Evolutionary conservation across 1,284 basidiomycete species (phyloP), one percentile per base, ranked within the genome.

Genomic region (Golubevia sp.): DNA sequence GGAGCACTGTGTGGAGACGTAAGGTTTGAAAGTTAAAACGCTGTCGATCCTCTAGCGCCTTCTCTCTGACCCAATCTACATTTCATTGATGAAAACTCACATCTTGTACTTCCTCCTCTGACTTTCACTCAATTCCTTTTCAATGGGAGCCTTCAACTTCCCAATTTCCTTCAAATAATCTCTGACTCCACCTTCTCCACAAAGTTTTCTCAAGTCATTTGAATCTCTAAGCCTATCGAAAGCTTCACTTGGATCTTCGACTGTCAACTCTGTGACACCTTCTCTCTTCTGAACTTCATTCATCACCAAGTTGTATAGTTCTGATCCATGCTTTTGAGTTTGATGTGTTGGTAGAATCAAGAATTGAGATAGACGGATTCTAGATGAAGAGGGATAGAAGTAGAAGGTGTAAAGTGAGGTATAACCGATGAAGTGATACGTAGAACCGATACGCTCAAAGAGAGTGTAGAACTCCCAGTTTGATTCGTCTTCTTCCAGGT

Each of bases 161-260:
- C 30, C 30, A 34, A 5, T 34, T 11, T 34, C 5, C 11, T 34
- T 34, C 30, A n/a, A n/a, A n/a, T n/a, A n/a, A n/a, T n/a, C n/a
- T n/a, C n/a, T n/a, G n/a, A n/a, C n/a, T n/a, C n/a, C n/a, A n/a
- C n/a, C n/a, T n/a, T n/a, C n/a, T n/a, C n/a, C n/a, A n/a, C n/a
- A n/a, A n/a, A n/a, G n/a, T n/a, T n/a, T n/a, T 65, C 88, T 86
- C 25, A 99, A 87, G 83, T 99, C 97, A 76, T 92, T 92, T 56
- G 92, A 90, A 85, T 99, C 97, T 38, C 96, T 88, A 59, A 99
- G 87, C 78, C 97, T 93, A 82, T 97, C 94, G 78, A 97, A 96
- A 7, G 92, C 91, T 84, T 99, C 96, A 0, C 93, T 93, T 0
- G 96, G 96, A 82, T 99, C 96, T 86, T 99, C 96, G 21, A 99